Evolutionary conservation across 2,329 filamentous ascomycete species (phyloP).

Genomic region (Aspergillus calidoustus): DNA sequence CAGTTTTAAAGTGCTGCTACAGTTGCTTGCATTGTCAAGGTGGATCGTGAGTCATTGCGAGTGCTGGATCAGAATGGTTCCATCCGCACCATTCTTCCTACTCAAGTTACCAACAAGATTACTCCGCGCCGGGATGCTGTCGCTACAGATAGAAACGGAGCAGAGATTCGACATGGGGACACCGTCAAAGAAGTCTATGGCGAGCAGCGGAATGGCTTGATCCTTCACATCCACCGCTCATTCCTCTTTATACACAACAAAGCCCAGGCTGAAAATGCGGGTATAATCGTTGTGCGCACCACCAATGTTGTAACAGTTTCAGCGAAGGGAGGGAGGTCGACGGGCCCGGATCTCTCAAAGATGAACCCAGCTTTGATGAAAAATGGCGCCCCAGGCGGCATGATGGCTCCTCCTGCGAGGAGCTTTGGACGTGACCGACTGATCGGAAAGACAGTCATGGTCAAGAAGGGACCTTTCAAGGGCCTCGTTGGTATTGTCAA

Average conservation of each 20-base stretch:
- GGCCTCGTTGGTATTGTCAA: conserved; percentile 94
- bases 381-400: conserved; percentile 57
- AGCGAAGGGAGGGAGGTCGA: conserved; percentile 87
- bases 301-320: conserved; percentile 87
- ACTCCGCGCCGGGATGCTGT: conserved; percentile 82
- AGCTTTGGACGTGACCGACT: conserved; percentile 76
- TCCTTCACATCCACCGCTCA: conserved; percentile 92
- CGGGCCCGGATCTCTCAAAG: conserved; percentile 75
- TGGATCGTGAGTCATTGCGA: conserved; percentile 88
- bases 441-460: conserved; percentile 88
- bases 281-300: conserved; percentile 85
- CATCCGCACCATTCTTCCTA: conserved; percentile 79
- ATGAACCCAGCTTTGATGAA: conserved; percentile 92
- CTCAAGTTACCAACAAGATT: conserved; percentile 88
- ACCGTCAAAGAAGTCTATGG: conserved; percentile 89
- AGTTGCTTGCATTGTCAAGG: conserved; percentile 90
- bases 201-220: conserved; percentile 82
- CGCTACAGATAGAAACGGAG: conserved; percentile 88
- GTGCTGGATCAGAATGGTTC: conserved; percentile 91
- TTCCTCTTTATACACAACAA: conserved; percentile 89
- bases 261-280: conserved; percentile 80
- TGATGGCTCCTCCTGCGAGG: conserved; percentile 69
- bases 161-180: conserved; percentile 89
- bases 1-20: conserved; percentile 67
- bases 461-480: conserved; percentile 87